phyloP scores from a whole-genome alignment of 768 basidiomycete genomes.

The Tubosaeta sp. region DNA sequence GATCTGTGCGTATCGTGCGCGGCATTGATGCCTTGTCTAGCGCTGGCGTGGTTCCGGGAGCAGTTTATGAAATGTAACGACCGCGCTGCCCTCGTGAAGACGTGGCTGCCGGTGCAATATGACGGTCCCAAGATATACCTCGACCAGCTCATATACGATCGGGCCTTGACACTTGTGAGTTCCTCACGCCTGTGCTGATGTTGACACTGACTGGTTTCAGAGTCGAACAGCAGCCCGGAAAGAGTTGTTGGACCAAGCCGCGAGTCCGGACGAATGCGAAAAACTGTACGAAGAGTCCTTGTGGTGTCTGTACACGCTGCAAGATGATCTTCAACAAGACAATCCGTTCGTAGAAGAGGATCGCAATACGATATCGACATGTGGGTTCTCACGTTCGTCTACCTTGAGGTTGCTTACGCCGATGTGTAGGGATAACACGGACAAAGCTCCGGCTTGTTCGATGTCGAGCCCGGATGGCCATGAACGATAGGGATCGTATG shows the following conservation, averaged over 20 bases:
- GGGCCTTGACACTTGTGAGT: conserved; percentile 79
- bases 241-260: conserved; percentile 78
- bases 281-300: conserved; percentile 92
- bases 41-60: conserved; percentile 85
- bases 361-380: conserved; percentile 70
- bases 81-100: conserved; percentile 83
- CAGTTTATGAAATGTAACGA: conserved; percentile 95
- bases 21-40: conserved; percentile 33
- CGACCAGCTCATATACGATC: conserved; percentile 90
- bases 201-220: conserved; percentile 37
- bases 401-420: not conserved
- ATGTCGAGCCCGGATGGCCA: conserved; percentile 71
- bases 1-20: not conserved
- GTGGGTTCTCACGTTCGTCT: conserved; percentile 37
- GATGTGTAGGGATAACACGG: conserved; percentile 67
- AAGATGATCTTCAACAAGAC: conserved; percentile 82
- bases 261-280: conserved; percentile 79
- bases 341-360: conserved; percentile 87
- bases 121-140: conserved; percentile 79
- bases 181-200: not conserved
- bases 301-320: conserved; percentile 89
- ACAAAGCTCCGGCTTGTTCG: conserved; percentile 80
- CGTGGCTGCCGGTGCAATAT: conserved; percentile 80
- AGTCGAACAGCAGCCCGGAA: conserved; percentile 90
- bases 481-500: conserved; percentile 69